Conservation (phyloP, 2,329 filamentous ascomycete genomes). For the Calonectria fujianensis region DNA sequence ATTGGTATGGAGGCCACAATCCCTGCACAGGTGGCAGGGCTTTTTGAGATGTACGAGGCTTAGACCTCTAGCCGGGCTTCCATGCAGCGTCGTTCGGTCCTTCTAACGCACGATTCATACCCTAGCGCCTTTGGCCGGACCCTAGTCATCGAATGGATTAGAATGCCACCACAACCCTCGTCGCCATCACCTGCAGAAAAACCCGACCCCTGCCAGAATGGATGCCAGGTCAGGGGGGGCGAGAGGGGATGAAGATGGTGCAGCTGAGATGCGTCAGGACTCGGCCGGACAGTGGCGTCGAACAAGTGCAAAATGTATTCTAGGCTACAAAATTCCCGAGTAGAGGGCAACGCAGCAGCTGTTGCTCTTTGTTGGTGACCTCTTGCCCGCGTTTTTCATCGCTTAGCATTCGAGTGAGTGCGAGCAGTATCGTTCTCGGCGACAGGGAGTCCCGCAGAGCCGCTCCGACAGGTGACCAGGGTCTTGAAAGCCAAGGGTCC, state of each 20-base stretch:
- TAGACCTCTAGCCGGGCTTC: slow-evolving; percentile 53
- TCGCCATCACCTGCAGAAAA: slow-evolving; percentile 48
- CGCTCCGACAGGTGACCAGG: slow-evolving; percentile 25
- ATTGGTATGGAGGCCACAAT: slow-evolving; percentile 35
- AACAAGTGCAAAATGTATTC: slow-evolving; percentile 10
- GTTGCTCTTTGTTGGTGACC: background rate
- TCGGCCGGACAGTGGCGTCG: slow-evolving; percentile 28
- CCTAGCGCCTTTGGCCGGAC: slow-evolving; percentile 50
- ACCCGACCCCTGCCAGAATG: slow-evolving; percentile 46
- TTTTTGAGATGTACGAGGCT: slow-evolving; percentile 56
- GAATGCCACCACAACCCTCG: slow-evolving; percentile 47
- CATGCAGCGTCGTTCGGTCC: slow-evolving; percentile 56
- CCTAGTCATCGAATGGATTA: slow-evolving; percentile 46
- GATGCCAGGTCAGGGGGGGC: slow-evolving; percentile 33
- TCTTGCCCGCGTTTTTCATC: background rate
- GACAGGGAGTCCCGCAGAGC: slow-evolving; percentile 34
- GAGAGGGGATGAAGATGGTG: slow-evolving; percentile 17
- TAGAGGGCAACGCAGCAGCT: background rate
- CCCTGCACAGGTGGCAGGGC: slow-evolving; percentile 46
- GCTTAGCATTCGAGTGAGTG: background rate
- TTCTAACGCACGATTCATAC: slow-evolving; percentile 56
- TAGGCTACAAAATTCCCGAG: background rate
- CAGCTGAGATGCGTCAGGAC: slow-evolving; percentile 32
- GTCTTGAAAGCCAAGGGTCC: slow-evolving; percentile 19
- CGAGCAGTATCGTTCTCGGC: slow-evolving; percentile 9